These are phyloP conservation scores for Albugo candida DNA, from an alignment of 352 stramenopile species.

Conservation along the genomic window DNA sequence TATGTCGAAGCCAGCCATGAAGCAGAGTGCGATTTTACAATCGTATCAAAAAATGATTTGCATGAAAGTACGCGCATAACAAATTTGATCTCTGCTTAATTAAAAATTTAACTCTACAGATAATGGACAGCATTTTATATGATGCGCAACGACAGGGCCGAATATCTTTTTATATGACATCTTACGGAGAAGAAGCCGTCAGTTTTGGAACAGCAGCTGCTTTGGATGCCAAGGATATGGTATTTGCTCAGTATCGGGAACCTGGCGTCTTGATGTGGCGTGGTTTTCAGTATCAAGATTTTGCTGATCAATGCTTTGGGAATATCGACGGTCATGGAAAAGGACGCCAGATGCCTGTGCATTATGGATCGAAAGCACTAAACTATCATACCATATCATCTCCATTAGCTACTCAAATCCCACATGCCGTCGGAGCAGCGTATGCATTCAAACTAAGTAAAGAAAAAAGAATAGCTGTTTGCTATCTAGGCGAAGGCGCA, in stretches of 20 bases:
- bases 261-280: slow-evolving; percentile 95
- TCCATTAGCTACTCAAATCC: slow-evolving; percentile 93
- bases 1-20: slow-evolving; percentile 49
- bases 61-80: slow-evolving; percentile 30
- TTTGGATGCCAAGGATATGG: slow-evolving; percentile 77
- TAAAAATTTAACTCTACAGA: slow-evolving; percentile 17
- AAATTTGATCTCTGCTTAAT: not conserved
- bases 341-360: slow-evolving; percentile 95
- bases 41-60: slow-evolving; percentile 76
- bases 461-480: slow-evolving; percentile 80
- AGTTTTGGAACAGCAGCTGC: slow-evolving; percentile 89
- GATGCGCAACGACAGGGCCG: slow-evolving; percentile 90
- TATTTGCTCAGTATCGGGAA: slow-evolving; percentile 97
- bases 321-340: slow-evolving; percentile 92
- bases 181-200: slow-evolving; percentile 88
- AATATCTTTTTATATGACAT: slow-evolving; percentile 96
- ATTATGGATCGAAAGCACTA: slow-evolving; percentile 89
- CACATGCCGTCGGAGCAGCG: slow-evolving; percentile 87
- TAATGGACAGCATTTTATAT: slow-evolving; percentile 96
- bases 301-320: slow-evolving; percentile 95
- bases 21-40: slow-evolving; percentile 53
- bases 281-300: slow-evolving; percentile 92
- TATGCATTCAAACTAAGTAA: slow-evolving; percentile 92
- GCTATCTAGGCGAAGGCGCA: slow-evolving; percentile 95
- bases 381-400: slow-evolving; percentile 97